These are phyloP conservation scores for Acer saccharum DNA, from an alignment of 345 rosid species.

Conservation along the genomic window DNA sequence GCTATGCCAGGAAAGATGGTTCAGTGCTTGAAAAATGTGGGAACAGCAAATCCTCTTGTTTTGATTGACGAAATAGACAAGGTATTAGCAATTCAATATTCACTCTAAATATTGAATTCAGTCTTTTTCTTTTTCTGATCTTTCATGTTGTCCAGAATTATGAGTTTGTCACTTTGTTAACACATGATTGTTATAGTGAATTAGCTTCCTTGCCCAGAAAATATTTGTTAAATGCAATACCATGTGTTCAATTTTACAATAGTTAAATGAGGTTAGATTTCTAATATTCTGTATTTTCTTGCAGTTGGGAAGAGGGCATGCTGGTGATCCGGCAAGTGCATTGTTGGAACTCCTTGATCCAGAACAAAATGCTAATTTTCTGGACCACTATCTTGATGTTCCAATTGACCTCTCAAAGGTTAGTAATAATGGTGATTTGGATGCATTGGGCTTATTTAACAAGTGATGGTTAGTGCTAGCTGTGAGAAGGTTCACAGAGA, in stretches of 20 bases:
- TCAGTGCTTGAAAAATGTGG: slow-evolving; percentile 97
- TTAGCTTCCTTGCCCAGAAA: background rate
- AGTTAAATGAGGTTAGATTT: slow-evolving; percentile 2
- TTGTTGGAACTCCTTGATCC: slow-evolving; percentile 99
- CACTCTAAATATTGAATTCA: background rate
- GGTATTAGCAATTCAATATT: slow-evolving; percentile 42
- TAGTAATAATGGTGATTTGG: slow-evolving; percentile 17
- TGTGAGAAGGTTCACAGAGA: background rate
- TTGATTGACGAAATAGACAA: slow-evolving; percentile 99
- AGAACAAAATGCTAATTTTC: slow-evolving; percentile 98
- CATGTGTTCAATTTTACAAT: background rate
- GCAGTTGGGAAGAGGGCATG: slow-evolving; percentile 96
- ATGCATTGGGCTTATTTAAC: slow-evolving; percentile 1
- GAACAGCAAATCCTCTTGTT: slow-evolving; percentile 98
- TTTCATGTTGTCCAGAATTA: background rate
- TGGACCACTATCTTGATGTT: slow-evolving; percentile 98
- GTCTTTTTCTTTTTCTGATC: background rate
- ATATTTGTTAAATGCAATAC: background rate
- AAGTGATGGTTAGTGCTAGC: background rate
- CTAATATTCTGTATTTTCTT: slow-evolving; percentile 15
- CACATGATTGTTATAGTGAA: background rate
- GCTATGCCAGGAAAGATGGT: slow-evolving; percentile 99
- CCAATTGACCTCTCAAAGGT: slow-evolving; percentile 97
- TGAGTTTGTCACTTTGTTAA: background rate
- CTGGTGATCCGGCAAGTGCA: slow-evolving; percentile 99